Evolutionary conservation across 2,329 filamentous ascomycete species (phyloP), one percentile per base, ranked within the genome.

Genomic region (Aspergillus sp.): DNA sequence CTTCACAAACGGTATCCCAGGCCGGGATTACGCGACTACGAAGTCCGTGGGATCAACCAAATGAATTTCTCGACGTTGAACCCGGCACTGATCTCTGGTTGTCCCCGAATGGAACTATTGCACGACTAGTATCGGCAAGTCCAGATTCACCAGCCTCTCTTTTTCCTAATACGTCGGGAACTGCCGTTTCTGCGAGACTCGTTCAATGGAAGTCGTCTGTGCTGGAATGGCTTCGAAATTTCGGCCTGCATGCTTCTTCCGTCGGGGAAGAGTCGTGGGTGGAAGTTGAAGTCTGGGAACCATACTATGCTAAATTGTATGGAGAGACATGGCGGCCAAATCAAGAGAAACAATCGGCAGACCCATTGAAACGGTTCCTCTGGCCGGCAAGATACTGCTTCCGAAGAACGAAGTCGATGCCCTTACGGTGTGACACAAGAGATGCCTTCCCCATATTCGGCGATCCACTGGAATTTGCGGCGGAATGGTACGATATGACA

Each of bases 381-480:
- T 68, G 64, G 64, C 64, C 64, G 13, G 57, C 61, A 17, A 47
- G 52, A 14, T 59, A 61, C 37, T 65, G 60, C 43, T 67, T 67
- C 40, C 48, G 43, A 34, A 54, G 61, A 30, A 43, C 43, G 26
- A 51, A 41, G n/a, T 41, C 49, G 29, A 30, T 34, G 5, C 30
- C 36, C 14, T 33, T 40, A 28, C 39, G 33, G n/a, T 46, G 49
- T 26, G 41, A 30, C 29, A 28, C 44, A 3, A 37, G 49, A 26
- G 28, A 32, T 27, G 34, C 43, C 10, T 35, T 30, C 13, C 25
- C 38, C 8, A 37, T 51, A 29, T 31, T 38, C 11, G 39, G 53
- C 31, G 61, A 64, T 37, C 63, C 64, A 22, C 43, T 68, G 32
- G 53, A 58, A 15, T 65, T 66, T 40, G 60, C 61, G 26, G 55